Conservation (phyloP, 108 stramenopile genomes). For the Phaeodactylum tricornutum region DNA sequence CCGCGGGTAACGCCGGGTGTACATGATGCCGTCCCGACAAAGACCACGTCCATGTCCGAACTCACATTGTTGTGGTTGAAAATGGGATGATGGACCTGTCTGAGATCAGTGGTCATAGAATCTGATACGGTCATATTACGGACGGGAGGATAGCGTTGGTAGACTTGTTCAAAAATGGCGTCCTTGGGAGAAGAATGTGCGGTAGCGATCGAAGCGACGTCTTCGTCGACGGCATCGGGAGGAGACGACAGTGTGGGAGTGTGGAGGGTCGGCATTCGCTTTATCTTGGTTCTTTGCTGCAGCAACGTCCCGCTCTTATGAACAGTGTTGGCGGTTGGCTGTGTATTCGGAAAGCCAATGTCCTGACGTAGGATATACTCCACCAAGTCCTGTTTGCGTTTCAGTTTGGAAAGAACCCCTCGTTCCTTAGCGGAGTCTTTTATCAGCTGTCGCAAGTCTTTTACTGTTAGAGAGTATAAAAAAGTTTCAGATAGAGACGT, state of each 20-base stretch:
- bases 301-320: too few species aligned
- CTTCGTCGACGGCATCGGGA: background rate
- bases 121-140: slow-evolving; percentile 12
- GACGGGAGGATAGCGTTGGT: slow-evolving; percentile 45
- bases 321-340: too few species aligned
- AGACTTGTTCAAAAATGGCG: slow-evolving; percentile 35
- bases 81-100: slow-evolving; percentile 49
- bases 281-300: too few species aligned
- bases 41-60: slow-evolving; percentile 79
- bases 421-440: slow-evolving; percentile 27
- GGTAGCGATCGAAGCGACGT: slow-evolving; percentile 1
- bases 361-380: slow-evolving; percentile 20
- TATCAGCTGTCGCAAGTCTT: slow-evolving; percentile 39
- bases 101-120: slow-evolving; percentile 15
- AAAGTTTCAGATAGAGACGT: too few species aligned
- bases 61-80: slow-evolving; percentile 16
- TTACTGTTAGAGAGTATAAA: slow-evolving; percentile 56
- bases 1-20: slow-evolving; percentile 78
- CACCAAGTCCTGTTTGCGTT: slow-evolving; percentile 52
- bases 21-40: slow-evolving; percentile 90
- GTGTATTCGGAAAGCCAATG: background rate
- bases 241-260: background rate
- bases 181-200: slow-evolving; percentile 31
- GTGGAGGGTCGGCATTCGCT: background rate
- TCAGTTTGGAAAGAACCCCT: slow-evolving; percentile 32